A percentile compares a stretch with the other conserved stretches of the same genome.
phyloP scores from a whole-genome alignment of 2,329 filamentous ascomycete species.

The Nemania bipapillata region DNA sequence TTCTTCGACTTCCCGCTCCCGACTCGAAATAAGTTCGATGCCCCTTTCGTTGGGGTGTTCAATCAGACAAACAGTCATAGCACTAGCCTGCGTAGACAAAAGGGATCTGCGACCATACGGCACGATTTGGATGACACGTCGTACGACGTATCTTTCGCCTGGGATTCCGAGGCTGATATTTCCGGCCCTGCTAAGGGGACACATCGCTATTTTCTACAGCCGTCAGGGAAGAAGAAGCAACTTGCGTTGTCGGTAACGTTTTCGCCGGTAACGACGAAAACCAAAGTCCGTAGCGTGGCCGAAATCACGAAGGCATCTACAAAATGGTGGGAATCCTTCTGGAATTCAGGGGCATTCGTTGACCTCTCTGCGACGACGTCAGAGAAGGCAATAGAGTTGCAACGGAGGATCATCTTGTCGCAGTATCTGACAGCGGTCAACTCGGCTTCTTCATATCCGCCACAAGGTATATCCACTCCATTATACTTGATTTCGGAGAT shows the following conservation, averaged over 20 bases:
- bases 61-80: constrained; percentile 59
- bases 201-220: constrained; percentile 58
- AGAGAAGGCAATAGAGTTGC: constrained; percentile 60
- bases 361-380: constrained; percentile 57
- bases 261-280: constrained; percentile 42
- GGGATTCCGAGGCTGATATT: constrained; percentile 53
- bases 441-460: constrained; percentile 60
- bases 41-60: constrained; percentile 64
- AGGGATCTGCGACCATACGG: constrained; percentile 53
- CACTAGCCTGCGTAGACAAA: constrained; percentile 51
- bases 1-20: constrained; percentile 66
- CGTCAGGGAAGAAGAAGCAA: constrained; percentile 40
- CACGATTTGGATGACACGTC: constrained; percentile 58
- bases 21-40: constrained; percentile 63
- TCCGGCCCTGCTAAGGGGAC: constrained; percentile 51
- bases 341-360: constrained; percentile 63
- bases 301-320: constrained; percentile 50
- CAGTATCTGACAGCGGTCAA: constrained; percentile 66
- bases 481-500: neutral
- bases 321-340: constrained; percentile 62
- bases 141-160: constrained; percentile 56
- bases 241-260: constrained; percentile 52
- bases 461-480: constrained; percentile 54
- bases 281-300: constrained; percentile 43
- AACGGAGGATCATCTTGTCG: constrained; percentile 64